These are phyloP conservation scores for Hypsizygus ulmarius DNA, from an alignment of 1,284 basidiomycete genomes.

Conservation along the genomic window DNA sequence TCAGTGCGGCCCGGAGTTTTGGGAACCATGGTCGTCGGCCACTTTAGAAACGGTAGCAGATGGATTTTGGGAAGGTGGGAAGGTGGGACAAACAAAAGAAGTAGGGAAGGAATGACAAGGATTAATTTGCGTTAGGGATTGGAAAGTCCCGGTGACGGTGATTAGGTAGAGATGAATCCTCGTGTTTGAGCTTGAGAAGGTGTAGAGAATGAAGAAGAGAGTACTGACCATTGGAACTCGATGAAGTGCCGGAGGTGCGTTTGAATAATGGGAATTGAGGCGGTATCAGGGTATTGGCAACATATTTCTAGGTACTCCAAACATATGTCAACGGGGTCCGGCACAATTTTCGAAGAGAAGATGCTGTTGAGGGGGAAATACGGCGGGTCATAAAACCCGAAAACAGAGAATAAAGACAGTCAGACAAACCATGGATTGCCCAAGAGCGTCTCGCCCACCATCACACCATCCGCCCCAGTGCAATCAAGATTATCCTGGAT, in stretches of 20 bases:
- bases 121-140: too few relatives aligned
- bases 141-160: too few relatives aligned
- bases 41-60: constrained; percentile 29
- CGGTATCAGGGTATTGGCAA: constrained; percentile 43
- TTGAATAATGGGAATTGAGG: constrained; percentile 46
- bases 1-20: constrained; percentile 49
- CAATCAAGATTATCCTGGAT: constrained; percentile 48
- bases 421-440: constrained; percentile 62
- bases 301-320: constrained; percentile 64
- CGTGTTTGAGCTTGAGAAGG: constrained; percentile 10
- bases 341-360: constrained; percentile 48
- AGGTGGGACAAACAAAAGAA: constrained; percentile 12
- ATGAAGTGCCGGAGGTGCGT: constrained; percentile 62
- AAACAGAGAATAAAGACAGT: background rate
- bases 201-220: background rate
- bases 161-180: too few relatives aligned
- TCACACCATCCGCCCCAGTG: constrained; percentile 71
- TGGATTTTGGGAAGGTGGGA: constrained; percentile 8
- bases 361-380: constrained; percentile 29
- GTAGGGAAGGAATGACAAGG: too few relatives aligned
- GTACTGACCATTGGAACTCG: constrained; percentile 58
- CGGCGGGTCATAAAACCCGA: constrained; percentile 2
- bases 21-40: constrained; percentile 52
- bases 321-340: constrained; percentile 61
- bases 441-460: constrained; percentile 74